Evolutionary conservation across 495 filamentous ascomycete genomes (phyloP), one percentile per base, ranked within the genome.

Genomic region (Daldinia loculata): DNA sequence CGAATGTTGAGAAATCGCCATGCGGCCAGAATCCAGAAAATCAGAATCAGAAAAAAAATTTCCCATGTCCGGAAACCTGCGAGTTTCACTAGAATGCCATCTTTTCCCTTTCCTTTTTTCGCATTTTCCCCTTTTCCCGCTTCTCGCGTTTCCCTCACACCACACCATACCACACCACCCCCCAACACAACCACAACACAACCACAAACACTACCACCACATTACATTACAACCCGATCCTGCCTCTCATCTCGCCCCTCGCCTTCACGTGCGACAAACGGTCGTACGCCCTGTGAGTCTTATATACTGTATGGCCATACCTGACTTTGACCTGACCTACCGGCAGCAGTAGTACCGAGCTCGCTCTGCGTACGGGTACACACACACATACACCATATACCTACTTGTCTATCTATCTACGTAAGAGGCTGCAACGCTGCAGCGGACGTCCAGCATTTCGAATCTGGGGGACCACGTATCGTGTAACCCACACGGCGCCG

Each of bases 51-150:
- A 34, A 34, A 11, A 34, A 36, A 14, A n/a, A n/a, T n/a, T n/a
- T 36, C 34, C 34, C 34, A 36, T 36, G 5, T 14, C 34, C 34
- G 34, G 11, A 12, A 12, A 36, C 9, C 34, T 58, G 69, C 58
- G 59, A 59, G 52, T 66, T 71, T 59, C 69, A 63, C 63, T 52
- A 63, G 32, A 71, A 53, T 67, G 26, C 63, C 63, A 67, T 71
- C 58, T 22, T 24, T 34, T 29, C 6, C 27, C 6, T 29, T 29
- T 29, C 27, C 2, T 15, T 2, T 51, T 39, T 62, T 32, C 26
- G 29, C 24, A 53, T 41, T 70, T 39, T 29, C 48, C 50, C 43
- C 24, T 50, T 61, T 36, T 48, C 32, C 15, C 53, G 8, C 29
- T 22, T 14, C 43, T 48, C 43, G 43, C 43, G 43, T 48, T 19